Evolutionary conservation across 148 eudicot species (phyloP).

Genomic region (Dysphania ambrosioides): DNA sequence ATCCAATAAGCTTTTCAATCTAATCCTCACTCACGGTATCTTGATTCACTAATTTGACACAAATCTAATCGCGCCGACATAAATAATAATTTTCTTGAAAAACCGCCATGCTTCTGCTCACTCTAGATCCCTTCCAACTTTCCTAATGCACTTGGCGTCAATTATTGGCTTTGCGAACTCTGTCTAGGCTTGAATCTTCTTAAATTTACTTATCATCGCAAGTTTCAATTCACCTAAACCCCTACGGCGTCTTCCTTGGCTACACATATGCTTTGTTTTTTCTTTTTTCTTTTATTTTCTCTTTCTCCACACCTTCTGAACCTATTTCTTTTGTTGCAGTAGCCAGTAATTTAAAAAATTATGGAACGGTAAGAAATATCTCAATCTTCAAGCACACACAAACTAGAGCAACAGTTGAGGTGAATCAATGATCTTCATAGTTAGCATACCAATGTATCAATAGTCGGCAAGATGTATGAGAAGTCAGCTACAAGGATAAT

Average conservation of each 20-base stretch:
- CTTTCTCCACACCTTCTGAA: no score
- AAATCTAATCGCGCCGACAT: no score
- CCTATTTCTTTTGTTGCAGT: no score
- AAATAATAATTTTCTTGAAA: no score
- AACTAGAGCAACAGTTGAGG: background rate
- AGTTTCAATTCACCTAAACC: background rate
- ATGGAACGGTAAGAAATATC: background rate
- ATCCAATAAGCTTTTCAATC: no score
- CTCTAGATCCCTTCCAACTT: no score
- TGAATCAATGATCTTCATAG: slow-evolving; percentile 23
- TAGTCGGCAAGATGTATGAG: slow-evolving; percentile 18
- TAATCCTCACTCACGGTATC: no score
- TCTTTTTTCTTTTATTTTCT: no score
- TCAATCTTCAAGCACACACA: background rate
- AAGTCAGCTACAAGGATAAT: slow-evolving; percentile 24
- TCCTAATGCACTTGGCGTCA: background rate
- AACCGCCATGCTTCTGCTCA: no score
- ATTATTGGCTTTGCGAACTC: background rate
- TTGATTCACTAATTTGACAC: no score
- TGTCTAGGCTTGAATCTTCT: background rate
- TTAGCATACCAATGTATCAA: slow-evolving; percentile 26
- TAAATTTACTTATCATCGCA: background rate
- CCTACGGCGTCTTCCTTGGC: background rate
- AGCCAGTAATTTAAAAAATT: no score
- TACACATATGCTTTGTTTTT: no score